These are phyloP conservation scores for Rhodotorula taiwanensis DNA, from an alignment of 768 basidiomycete species.

Conservation along the genomic window DNA sequence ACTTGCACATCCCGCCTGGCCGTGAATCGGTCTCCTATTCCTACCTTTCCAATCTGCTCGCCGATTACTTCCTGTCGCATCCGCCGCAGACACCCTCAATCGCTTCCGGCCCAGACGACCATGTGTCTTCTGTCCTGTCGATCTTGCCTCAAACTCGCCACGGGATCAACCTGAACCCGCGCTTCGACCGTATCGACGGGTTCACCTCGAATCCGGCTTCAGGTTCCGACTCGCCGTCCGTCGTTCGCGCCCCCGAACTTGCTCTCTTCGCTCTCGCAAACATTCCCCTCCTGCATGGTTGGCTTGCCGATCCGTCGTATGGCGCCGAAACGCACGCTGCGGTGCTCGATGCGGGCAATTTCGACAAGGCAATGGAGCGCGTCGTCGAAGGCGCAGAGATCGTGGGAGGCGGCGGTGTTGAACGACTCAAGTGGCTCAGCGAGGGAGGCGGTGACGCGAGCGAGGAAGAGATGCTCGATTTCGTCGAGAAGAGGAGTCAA, in stretches of 20 bases:
- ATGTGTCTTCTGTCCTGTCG: constrained; percentile 58
- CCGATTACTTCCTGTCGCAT: constrained; percentile 61
- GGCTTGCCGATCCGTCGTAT: constrained; percentile 49
- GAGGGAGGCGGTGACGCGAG: constrained; percentile 25
- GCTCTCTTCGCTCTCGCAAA: constrained; percentile 75
- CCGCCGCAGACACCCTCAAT: not conserved
- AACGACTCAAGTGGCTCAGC: too few relatives aligned
- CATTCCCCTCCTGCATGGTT: constrained; percentile 78
- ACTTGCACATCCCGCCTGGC: constrained; percentile 57
- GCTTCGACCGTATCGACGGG: constrained; percentile 55
- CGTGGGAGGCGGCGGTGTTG: constrained; percentile 43
- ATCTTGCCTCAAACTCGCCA: constrained; percentile 71
- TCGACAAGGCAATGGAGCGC: constrained; percentile 64
- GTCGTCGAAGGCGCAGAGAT: constrained; percentile 75
- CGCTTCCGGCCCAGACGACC: constrained; percentile 37
- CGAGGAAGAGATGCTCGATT: constrained; percentile 23
- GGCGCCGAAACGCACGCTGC: constrained; percentile 35
- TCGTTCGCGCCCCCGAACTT: constrained; percentile 56
- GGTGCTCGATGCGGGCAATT: constrained; percentile 49
- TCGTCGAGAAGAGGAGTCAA: constrained; percentile 33
- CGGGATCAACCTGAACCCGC: constrained; percentile 83
- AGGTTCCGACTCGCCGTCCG: too few relatives aligned
- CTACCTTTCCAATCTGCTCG: constrained; percentile 72
- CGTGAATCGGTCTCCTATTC: constrained; percentile 62
- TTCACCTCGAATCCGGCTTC: too few relatives aligned